A percentile compares a stretch with the other conserved stretches of the same genome.
phyloP scores from a whole-genome alignment of 2,329 filamentous ascomycete genomes.

The Sporothrix brasiliensis region DNA sequence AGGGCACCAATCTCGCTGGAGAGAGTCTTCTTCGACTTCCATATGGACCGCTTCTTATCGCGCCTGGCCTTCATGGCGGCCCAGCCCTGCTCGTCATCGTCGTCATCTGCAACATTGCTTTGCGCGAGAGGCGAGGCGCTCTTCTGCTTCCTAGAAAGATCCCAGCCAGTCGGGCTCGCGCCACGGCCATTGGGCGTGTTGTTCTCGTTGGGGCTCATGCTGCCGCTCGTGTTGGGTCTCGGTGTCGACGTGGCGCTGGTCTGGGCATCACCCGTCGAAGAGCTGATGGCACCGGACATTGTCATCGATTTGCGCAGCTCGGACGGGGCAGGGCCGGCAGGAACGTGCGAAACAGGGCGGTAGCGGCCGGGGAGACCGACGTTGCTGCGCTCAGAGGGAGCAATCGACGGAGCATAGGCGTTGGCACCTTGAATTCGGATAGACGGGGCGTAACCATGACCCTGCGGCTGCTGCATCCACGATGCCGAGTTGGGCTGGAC shows the following conservation, averaged over 20 bases:
- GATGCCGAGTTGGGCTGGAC: slow-evolving; percentile 68
- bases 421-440: slow-evolving; percentile 51
- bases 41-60: slow-evolving; percentile 67
- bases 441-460: slow-evolving; percentile 54
- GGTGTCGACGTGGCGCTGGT: slow-evolving; percentile 33
- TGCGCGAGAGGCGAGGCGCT: slow-evolving; percentile 48
- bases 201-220: slow-evolving; percentile 25
- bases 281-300: slow-evolving; percentile 48
- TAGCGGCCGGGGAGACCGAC: slow-evolving; percentile 88
- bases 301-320: slow-evolving; percentile 47
- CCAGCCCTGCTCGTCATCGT: slow-evolving; percentile 67
- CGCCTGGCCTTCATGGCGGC: slow-evolving; percentile 70
- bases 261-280: neutral
- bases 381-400: slow-evolving; percentile 93
- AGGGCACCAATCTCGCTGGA: slow-evolving; percentile 54
- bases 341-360: slow-evolving; percentile 76
- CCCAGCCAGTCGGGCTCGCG: slow-evolving; percentile 33
- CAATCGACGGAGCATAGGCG: slow-evolving; percentile 86
- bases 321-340: slow-evolving; percentile 42
- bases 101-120: slow-evolving; percentile 47
- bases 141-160: slow-evolving; percentile 41
- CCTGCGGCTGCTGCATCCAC: slow-evolving; percentile 55
- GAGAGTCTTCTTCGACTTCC: slow-evolving; percentile 63
- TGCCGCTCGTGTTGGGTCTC: slow-evolving; percentile 26
- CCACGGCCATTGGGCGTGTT: slow-evolving; percentile 7